Evolutionary conservation across 1,284 basidiomycete genomes (phyloP).

Genomic region (Schizophyllum amplum): DNA sequence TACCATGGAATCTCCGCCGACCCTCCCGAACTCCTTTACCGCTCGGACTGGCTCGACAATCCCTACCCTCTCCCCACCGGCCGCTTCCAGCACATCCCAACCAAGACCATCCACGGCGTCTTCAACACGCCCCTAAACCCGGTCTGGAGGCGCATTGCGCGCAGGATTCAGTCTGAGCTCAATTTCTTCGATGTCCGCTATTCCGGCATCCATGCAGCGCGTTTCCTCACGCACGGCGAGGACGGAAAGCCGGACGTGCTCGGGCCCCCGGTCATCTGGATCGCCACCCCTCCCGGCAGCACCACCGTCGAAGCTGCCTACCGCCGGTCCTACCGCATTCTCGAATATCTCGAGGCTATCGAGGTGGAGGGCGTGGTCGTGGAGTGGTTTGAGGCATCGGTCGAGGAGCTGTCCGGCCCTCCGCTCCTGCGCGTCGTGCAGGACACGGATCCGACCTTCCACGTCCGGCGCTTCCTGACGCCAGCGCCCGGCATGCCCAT

Average conservation of each 20-base stretch:
- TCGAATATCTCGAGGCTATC: slow-evolving; percentile 24
- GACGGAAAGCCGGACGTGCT: slow-evolving; percentile 27
- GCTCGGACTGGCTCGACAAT: slow-evolving; percentile 24
- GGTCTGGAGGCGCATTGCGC: slow-evolving; percentile 32
- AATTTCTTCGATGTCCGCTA: too few species aligned
- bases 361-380: slow-evolving; percentile 27
- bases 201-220: slow-evolving; percentile 26
- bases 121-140: slow-evolving; percentile 29
- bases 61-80: slow-evolving; percentile 28
- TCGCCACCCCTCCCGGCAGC: slow-evolving; percentile 26
- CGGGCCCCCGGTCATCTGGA: slow-evolving; percentile 34
- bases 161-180: too few species aligned
- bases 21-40: slow-evolving; percentile 30
- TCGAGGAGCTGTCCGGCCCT: slow-evolving; percentile 17
- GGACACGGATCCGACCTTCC: not conserved
- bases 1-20: slow-evolving; percentile 29
- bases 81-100: slow-evolving; percentile 21
- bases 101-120: slow-evolving; percentile 31
- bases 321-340: slow-evolving; percentile 28
- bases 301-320: slow-evolving; percentile 28
- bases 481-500: slow-evolving; percentile 25
- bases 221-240: slow-evolving; percentile 33
- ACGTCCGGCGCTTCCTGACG: slow-evolving; percentile 23
- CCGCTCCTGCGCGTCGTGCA: slow-evolving; percentile 13
- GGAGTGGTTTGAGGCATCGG: slow-evolving; percentile 30